phyloP scores from a whole-genome alignment of 257 asterid genomes.

The Gentiana straminea region DNA sequence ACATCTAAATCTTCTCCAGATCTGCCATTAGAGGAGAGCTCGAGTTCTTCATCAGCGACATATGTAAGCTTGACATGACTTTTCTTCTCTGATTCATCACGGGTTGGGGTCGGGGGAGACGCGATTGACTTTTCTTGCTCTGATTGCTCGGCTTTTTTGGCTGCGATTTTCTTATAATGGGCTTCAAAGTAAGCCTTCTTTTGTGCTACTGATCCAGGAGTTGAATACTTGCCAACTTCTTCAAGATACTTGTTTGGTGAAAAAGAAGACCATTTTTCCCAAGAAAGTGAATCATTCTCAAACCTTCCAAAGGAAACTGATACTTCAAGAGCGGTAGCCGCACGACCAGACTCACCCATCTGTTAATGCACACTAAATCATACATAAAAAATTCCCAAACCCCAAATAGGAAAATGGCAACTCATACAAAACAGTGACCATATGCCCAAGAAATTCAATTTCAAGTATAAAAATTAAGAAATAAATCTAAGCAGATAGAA shows the following conservation, averaged over 20 bases:
- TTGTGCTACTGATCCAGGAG: constrained; percentile 92
- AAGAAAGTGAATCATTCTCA: constrained; percentile 71
- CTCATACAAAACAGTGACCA: constrained; percentile 10
- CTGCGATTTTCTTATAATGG: constrained; percentile 82
- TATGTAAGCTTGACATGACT: constrained; percentile 11
- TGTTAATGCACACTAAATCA: constrained; percentile 27
- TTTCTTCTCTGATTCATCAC: constrained; percentile 18
- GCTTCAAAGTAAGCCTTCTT: constrained; percentile 96
- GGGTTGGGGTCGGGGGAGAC: constrained; percentile 14
- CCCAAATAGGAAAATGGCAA: constrained; percentile 7
- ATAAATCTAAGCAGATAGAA: constrained; percentile 3
- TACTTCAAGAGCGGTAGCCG: constrained; percentile 53
- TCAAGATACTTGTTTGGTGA: constrained; percentile 88
- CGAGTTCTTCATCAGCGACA: constrained; percentile 8
- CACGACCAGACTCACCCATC: constrained; percentile 61
- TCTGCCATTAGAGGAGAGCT: constrained; percentile 13
- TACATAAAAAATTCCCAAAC: neutral
- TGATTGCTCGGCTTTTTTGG: constrained; percentile 57
- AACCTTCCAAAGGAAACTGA: constrained; percentile 92
- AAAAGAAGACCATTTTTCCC: constrained; percentile 96
- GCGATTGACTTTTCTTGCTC: constrained; percentile 42
- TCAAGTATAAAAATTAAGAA: neutral
- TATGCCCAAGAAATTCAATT: constrained; percentile 9
- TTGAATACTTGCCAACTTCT: constrained; percentile 77
- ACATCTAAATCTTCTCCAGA: constrained; percentile 21